Percentiles rank a stretch among this genome's conserved stretches.
Conservation (phyloP, 352 stramenopile genomes). For the Aphanomyces invadans region DNA sequence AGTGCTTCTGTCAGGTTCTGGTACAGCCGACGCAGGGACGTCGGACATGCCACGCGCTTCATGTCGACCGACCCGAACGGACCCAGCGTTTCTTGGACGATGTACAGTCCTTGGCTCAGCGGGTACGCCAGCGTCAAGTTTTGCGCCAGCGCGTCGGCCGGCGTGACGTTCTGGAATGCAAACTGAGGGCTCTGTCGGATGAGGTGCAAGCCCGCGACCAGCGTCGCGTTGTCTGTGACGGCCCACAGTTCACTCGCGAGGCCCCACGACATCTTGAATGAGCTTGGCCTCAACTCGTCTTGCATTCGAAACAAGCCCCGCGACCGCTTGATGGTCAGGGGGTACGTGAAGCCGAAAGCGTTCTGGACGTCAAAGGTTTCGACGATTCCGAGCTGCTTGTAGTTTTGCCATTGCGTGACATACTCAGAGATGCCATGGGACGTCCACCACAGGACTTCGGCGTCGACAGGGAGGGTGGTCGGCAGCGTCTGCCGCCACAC, state of each 20-base stretch:
- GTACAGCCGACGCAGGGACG: neutral
- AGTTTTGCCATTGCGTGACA: constrained; percentile 9
- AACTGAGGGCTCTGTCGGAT: neutral
- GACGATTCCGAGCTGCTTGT: constrained; percentile 6
- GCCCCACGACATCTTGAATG: constrained; percentile 2
- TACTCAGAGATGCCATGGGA: neutral
- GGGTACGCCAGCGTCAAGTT: neutral
- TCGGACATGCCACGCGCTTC: neutral
- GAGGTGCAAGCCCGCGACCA: neutral
- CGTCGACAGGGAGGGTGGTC: neutral
- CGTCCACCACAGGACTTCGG: constrained; percentile 1
- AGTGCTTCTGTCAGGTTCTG: neutral
- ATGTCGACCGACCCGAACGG: constrained; percentile 13
- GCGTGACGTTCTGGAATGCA: constrained; percentile 8
- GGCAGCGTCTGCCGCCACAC: neutral
- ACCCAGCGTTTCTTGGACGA: neutral
- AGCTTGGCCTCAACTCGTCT: neutral
- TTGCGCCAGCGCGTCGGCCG: neutral
- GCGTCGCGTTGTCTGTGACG: neutral
- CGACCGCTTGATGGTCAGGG: neutral
- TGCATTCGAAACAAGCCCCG: neutral
- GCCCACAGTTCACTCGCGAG: constrained; percentile 14
- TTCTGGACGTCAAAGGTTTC: constrained; percentile 10
- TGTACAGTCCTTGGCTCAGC: neutral
- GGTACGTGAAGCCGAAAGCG: neutral